A percentile compares a stretch with the other conserved stretches of the same genome.
phyloP scores from a whole-genome alignment of 768 basidiomycete species.

The Scleroderma bovista region DNA sequence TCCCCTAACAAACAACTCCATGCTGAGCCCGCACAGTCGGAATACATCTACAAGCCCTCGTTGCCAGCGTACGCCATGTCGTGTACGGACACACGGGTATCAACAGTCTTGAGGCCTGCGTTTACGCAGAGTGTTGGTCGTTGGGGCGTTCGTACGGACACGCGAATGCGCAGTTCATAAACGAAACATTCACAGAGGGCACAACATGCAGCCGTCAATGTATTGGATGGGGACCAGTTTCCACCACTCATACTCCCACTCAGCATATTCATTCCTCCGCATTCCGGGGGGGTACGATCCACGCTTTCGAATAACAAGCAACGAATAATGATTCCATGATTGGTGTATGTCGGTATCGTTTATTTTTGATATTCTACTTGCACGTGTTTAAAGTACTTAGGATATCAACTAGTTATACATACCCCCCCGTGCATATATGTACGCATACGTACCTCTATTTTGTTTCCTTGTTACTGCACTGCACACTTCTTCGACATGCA shows the following conservation, averaged over 20 bases:
- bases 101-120: slow-evolving; percentile 28
- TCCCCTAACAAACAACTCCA: not conserved
- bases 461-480: not conserved
- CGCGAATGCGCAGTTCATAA: slow-evolving; percentile 6
- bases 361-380: not conserved
- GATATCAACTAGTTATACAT: too few relatives aligned
- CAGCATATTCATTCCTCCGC: too few relatives aligned
- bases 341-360: not conserved
- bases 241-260: too few relatives aligned
- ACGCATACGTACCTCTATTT: too few relatives aligned
- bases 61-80: slow-evolving; percentile 28
- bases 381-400: not conserved
- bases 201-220: too few relatives aligned
- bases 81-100: slow-evolving; percentile 29
- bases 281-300: not conserved
- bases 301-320: not conserved
- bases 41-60: slow-evolving; percentile 26
- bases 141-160: not conserved
- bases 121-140: slow-evolving; percentile 17
- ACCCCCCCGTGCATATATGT: not conserved
- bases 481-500: too few relatives aligned
- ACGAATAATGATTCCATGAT: not conserved
- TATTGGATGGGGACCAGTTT: too few relatives aligned
- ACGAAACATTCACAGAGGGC: not conserved
- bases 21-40: slow-evolving; percentile 5